A percentile compares a stretch with the other conserved stretches of the same genome.
Evolutionary conservation across 495 filamentous ascomycete genomes (phyloP).

Genomic region (Aspergillus campestris): DNA sequence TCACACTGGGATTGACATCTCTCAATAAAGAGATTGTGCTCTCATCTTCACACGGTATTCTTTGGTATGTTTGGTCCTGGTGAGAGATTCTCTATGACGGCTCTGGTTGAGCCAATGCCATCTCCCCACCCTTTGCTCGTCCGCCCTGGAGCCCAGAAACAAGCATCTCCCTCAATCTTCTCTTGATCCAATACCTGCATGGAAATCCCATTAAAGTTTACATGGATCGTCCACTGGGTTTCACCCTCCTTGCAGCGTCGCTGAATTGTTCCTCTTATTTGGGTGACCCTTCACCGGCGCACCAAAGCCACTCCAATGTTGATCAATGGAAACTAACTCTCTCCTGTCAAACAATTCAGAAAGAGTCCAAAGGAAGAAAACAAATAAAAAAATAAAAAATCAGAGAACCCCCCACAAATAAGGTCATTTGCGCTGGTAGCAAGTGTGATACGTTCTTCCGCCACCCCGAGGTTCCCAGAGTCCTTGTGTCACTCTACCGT

Average conservation of each 20-base stretch:
- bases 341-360: slow-evolving; percentile 12
- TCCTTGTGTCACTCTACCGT: slow-evolving; percentile 3
- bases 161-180: slow-evolving; percentile 2
- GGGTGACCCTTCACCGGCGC: not conserved
- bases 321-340: slow-evolving; percentile 27
- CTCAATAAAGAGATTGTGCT: slow-evolving; percentile 11
- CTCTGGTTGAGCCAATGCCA: slow-evolving; percentile 1
- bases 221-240: slow-evolving; percentile 12
- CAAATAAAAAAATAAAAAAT: no score
- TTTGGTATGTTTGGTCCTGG: slow-evolving; percentile 16
- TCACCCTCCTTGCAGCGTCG: slow-evolving; percentile 21
- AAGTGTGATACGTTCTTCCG: slow-evolving; percentile 23
- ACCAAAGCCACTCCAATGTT: not conserved
- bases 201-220: slow-evolving; percentile 8
- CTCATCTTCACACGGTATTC: slow-evolving; percentile 6
- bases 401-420: no score
- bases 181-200: slow-evolving; percentile 11
- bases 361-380: no score
- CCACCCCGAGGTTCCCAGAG: slow-evolving; percentile 11
- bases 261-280: slow-evolving; percentile 9
- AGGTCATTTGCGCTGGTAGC: slow-evolving; percentile 40
- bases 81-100: slow-evolving; percentile 5
- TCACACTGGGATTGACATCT: slow-evolving; percentile 13
- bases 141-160: not conserved
- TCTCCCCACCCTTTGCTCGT: not conserved